These are phyloP conservation scores for Chlorociboria aeruginascens DNA, from an alignment of 495 filamentous ascomycete genomes.

Conservation along the genomic window DNA sequence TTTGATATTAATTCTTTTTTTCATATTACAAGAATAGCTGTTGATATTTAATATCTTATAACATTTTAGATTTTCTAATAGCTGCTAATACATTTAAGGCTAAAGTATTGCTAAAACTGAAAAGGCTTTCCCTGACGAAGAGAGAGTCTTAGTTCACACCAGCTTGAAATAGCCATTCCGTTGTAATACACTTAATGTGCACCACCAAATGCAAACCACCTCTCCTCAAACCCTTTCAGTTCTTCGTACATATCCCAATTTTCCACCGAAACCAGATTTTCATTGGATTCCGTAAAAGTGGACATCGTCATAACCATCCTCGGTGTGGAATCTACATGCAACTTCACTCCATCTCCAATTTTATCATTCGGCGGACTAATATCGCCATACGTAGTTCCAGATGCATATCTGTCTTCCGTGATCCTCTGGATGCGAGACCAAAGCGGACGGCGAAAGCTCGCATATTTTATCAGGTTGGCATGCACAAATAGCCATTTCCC, in stretches of 20 bases:
- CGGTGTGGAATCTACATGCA: neutral
- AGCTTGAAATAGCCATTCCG: no score
- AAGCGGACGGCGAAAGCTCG: neutral
- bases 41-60: no score
- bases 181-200: neutral
- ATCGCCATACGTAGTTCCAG: neutral
- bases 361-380: neutral
- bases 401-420: neutral
- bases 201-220: slow-evolving; percentile 1
- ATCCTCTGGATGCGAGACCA: neutral
- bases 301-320: neutral
- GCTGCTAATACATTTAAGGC: no score
- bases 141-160: no score
- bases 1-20: no score
- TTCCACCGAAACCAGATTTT: neutral
- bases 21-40: no score
- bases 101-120: no score
- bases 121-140: no score
- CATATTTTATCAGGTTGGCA: neutral
- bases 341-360: neutral
- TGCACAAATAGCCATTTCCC: neutral
- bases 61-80: no score
- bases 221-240: slow-evolving; percentile 1
- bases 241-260: slow-evolving; percentile 1
- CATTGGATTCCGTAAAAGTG: neutral